phyloP scores from a whole-genome alignment of 805 yeast species.

The Metschnikowia sp. region DNA sequence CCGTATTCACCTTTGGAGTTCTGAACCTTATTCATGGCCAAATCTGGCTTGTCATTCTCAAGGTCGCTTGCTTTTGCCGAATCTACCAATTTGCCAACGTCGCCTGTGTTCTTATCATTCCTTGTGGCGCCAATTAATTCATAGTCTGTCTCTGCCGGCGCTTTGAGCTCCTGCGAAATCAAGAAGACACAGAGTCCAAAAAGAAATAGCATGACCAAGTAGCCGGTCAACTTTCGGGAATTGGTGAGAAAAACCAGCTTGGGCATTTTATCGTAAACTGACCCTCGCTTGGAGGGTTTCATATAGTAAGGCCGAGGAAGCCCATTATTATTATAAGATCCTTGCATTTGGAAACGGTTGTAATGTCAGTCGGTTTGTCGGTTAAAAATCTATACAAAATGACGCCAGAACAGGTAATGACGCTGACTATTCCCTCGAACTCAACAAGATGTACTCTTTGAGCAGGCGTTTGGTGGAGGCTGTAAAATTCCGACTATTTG shows the following conservation, averaged over 20 bases:
- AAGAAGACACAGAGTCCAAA: constrained; percentile 35
- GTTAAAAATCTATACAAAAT: too few relatives aligned
- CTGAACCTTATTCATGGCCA: constrained; percentile 38
- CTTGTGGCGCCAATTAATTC: constrained; percentile 22
- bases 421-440: too few relatives aligned
- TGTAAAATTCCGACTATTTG: too few relatives aligned
- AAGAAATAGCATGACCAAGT: constrained; percentile 28
- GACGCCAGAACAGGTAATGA: too few relatives aligned
- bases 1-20: constrained; percentile 40
- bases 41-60: constrained; percentile 31
- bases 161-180: constrained; percentile 35
- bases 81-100: constrained; percentile 29
- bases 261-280: constrained; percentile 36
- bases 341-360: constrained; percentile 32
- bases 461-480: too few relatives aligned
- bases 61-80: constrained; percentile 28
- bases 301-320: constrained; percentile 46
- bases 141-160: constrained; percentile 25
- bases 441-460: too few relatives aligned
- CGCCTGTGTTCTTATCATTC: constrained; percentile 19
- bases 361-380: neutral
- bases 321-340: constrained; percentile 40
- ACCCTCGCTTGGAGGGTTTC: constrained; percentile 38
- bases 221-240: constrained; percentile 37
- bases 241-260: constrained; percentile 33